Evolutionary conservation across 805 yeast species (phyloP).

Genomic region (Candida insectorum): DNA sequence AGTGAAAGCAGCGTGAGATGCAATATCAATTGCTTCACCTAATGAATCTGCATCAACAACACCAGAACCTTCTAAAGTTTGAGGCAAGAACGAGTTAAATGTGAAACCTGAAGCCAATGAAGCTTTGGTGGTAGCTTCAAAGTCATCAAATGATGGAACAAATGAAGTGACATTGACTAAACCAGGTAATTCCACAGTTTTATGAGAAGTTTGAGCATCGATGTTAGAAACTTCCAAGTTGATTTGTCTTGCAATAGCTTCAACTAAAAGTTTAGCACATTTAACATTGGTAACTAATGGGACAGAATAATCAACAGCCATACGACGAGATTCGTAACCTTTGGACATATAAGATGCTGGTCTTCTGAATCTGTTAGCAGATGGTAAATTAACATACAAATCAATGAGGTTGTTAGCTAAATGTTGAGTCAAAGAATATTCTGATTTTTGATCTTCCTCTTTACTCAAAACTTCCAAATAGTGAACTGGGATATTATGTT

Average conservation of each 20-base stretch:
- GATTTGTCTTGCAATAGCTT: conserved; percentile 79
- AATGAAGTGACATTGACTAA: conserved; percentile 78
- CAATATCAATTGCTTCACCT: conserved; percentile 56
- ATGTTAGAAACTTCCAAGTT: conserved; percentile 66
- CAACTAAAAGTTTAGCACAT: conserved; percentile 91
- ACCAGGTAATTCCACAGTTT: conserved; percentile 81
- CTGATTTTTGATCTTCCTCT: conserved; percentile 78
- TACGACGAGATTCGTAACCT: conserved; percentile 97
- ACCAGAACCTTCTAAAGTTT: conserved; percentile 57
- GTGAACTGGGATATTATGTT: conserved; percentile 91
- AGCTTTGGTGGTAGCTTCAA: conserved; percentile 65
- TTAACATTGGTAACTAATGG: conserved; percentile 97
- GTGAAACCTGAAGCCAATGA: conserved; percentile 87
- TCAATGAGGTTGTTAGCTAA: conserved; percentile 96
- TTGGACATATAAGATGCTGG: conserved; percentile 97
- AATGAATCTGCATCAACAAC: conserved; percentile 65
- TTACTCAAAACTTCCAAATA: conserved; percentile 84
- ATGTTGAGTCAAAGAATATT: conserved; percentile 93
- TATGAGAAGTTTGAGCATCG: conserved; percentile 90
- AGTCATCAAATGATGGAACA: conserved; percentile 67
- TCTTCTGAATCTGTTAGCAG: conserved; percentile 95
- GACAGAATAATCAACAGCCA: conserved; percentile 98
- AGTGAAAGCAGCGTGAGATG: conserved; percentile 62
- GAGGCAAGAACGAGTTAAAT: conserved; percentile 76
- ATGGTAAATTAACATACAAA: conserved; percentile 93